phyloP scores from a whole-genome alignment of 2,329 filamentous ascomycete species.

The Phaeosphaeriaceae sp. region DNA sequence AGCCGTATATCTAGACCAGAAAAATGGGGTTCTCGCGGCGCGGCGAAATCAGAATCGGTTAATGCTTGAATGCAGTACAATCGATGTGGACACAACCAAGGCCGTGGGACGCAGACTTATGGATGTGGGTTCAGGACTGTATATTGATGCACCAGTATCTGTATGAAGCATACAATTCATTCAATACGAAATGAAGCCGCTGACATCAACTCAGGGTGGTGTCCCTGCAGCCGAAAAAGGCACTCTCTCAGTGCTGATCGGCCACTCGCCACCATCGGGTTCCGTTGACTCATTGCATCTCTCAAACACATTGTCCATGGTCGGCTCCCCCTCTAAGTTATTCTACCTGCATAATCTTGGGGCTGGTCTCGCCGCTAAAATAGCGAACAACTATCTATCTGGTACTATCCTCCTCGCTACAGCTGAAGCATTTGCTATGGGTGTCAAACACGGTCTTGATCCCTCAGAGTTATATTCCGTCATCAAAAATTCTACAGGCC shows the following conservation, averaged over 20 bases:
- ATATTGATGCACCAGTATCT: constrained; percentile 43
- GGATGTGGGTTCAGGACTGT: constrained; percentile 20
- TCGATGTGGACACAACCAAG: constrained; percentile 35
- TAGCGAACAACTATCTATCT: constrained; percentile 43
- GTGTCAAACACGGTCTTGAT: constrained; percentile 38
- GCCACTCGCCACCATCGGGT: constrained; percentile 23
- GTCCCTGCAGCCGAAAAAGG: constrained; percentile 39
- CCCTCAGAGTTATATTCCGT: constrained; percentile 33
- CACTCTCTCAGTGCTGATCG: constrained; percentile 35
- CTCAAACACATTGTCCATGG: constrained; percentile 17
- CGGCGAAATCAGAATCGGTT: constrained; percentile 25
- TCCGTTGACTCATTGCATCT: constrained; percentile 19
- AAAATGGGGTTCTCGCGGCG: constrained; percentile 32
- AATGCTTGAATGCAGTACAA: constrained; percentile 42
- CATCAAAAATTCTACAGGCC: constrained; percentile 39
- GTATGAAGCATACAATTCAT: constrained; percentile 13
- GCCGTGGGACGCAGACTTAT: constrained; percentile 29
- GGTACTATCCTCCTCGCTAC: constrained; percentile 41
- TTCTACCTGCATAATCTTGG: constrained; percentile 39
- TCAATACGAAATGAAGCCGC: neutral
- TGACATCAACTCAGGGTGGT: constrained; percentile 26
- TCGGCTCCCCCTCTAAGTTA: constrained; percentile 35
- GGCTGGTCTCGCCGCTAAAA: constrained; percentile 40
- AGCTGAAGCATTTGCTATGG: constrained; percentile 41
- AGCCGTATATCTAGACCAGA: constrained; percentile 37